Base-by-base conservation (phyloP, 805 yeast species). In the Candida hungchunana region DNA sequence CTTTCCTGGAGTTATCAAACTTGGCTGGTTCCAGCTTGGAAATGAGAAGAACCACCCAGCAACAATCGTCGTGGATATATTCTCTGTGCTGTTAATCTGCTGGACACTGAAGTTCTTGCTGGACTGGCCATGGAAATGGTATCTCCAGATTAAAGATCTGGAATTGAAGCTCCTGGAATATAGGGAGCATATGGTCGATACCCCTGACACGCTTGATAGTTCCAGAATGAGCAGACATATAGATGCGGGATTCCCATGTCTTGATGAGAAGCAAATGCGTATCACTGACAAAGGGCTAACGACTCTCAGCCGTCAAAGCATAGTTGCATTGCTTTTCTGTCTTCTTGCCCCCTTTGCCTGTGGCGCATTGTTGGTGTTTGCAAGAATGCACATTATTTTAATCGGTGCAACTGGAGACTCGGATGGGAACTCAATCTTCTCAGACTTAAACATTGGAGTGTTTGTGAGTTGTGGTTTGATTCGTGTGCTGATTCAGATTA, bases 101-200 rank as follows among this genome's bases (percentile, higher is more conserved):
- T 61, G 64, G 61, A 46, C 55, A 2, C 49, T 65, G 11, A 55
- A 57, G 34, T 59, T 59, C 23, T 32, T 60, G 0, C 47, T 59
- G 12, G 69, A 64, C 30, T 65, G 69, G 70, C 70, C 70, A 0
- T 64, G 68, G 66, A 45, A 46, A n/a, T 65, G 69, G 70, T 46
- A 57, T 13, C 33, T 41, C 6, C 60, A 56, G 27, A 49, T 65
- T 10, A 43, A 43, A 21, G 42, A 37, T 1, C 34, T 47, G 11
- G 44, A 44, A 24, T 5, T 20, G 19, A 46, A 41, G 28, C 20
- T 50, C 15, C 15, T 7, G 27, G 7, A 25, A 12, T 13, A 11
- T 9, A 25, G 16, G 8, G 27, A 13, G 16, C 8, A 13, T 7
- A 12, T 11, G 23, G 11, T 20, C 8, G 10, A 20, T 8, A 20